phyloP scores from a whole-genome alignment of 2,329 filamentous ascomycete genomes.

The Colletotrichum eleusines region DNA sequence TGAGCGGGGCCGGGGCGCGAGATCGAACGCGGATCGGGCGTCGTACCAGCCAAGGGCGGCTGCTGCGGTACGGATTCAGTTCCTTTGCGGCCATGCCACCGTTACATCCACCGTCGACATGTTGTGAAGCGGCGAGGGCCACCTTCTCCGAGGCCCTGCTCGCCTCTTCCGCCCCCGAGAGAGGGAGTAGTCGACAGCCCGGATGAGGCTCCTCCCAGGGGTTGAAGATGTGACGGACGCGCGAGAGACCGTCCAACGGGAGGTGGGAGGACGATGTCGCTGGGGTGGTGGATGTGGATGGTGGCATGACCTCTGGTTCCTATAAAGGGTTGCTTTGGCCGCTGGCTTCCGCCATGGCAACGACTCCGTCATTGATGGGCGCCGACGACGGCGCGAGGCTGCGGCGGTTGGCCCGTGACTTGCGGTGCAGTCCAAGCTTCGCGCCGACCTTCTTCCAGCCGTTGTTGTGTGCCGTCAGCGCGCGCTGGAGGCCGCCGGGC shows the following conservation, averaged over 20 bases:
- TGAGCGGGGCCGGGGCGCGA: constrained; percentile 48
- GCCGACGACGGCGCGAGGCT: constrained; percentile 60
- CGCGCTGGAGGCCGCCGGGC: constrained; percentile 66
- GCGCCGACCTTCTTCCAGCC: constrained; percentile 75
- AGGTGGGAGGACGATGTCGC: constrained; percentile 43
- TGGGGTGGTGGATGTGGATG: constrained; percentile 55
- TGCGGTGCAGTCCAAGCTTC: constrained; percentile 70
- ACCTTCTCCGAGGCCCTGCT: constrained; percentile 43
- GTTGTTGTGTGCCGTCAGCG: constrained; percentile 66
- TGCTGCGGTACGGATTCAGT: constrained; percentile 46
- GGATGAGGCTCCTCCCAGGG: constrained; percentile 61
- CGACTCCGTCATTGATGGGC: constrained; percentile 52
- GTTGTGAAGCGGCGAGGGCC: constrained; percentile 24
- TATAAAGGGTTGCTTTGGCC: constrained; percentile 61
- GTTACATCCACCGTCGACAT: constrained; percentile 44
- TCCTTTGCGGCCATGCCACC: constrained; percentile 65
- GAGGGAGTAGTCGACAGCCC: constrained; percentile 56
- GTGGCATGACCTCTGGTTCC: constrained; percentile 69
- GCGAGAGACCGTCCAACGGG: constrained; percentile 40
- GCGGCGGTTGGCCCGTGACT: constrained; percentile 60
- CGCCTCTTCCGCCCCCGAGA: constrained; percentile 45
- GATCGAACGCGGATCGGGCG: constrained; percentile 45
- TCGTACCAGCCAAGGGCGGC: constrained; percentile 44
- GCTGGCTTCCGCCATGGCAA: constrained; percentile 51
- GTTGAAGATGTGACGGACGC: constrained; percentile 41